Evolutionary conservation across 2,329 filamentous ascomycete genomes (phyloP).

Genomic region (Fusarium coicis): DNA sequence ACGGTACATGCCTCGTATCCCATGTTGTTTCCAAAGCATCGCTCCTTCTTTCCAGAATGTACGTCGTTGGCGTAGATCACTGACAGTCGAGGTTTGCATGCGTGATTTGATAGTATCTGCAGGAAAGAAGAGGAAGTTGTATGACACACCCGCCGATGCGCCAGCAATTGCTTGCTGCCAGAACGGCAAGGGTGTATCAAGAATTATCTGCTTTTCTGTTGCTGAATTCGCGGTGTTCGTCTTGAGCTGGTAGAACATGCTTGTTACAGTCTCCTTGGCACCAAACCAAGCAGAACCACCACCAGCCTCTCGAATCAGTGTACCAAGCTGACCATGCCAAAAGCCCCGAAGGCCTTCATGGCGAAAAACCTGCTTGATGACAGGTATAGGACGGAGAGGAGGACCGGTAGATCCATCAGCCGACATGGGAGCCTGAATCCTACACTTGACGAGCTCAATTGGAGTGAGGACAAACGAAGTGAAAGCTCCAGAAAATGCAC

Average conservation of each 20-base stretch:
- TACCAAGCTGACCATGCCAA: slow-evolving; percentile 95
- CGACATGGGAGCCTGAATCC: slow-evolving; percentile 82
- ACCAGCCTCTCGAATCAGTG: slow-evolving; percentile 91
- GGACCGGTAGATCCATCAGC: slow-evolving; percentile 55
- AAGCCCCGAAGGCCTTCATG: slow-evolving; percentile 87
- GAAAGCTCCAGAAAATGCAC: slow-evolving; percentile 86
- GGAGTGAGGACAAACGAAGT: slow-evolving; percentile 93
- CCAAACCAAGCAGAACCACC: slow-evolving; percentile 97
- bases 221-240: slow-evolving; percentile 53
- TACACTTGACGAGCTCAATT: slow-evolving; percentile 97
- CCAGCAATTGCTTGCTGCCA: slow-evolving; percentile 91
- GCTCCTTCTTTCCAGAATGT: slow-evolving; percentile 79
- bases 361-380: slow-evolving; percentile 83
- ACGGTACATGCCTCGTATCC: slow-evolving; percentile 86
- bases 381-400: slow-evolving; percentile 71
- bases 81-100: slow-evolving; percentile 89
- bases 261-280: slow-evolving; percentile 82
- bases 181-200: slow-evolving; percentile 72
- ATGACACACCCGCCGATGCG: slow-evolving; percentile 88
- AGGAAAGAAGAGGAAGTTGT: slow-evolving; percentile 97
- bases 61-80: slow-evolving; percentile 62
- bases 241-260: slow-evolving; percentile 72
- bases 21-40: slow-evolving; percentile 83
- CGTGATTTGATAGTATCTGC: slow-evolving; percentile 97
- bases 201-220: slow-evolving; percentile 54